Conservation (phyloP, 768 basidiomycete genomes). For the Panellus pusillus region DNA sequence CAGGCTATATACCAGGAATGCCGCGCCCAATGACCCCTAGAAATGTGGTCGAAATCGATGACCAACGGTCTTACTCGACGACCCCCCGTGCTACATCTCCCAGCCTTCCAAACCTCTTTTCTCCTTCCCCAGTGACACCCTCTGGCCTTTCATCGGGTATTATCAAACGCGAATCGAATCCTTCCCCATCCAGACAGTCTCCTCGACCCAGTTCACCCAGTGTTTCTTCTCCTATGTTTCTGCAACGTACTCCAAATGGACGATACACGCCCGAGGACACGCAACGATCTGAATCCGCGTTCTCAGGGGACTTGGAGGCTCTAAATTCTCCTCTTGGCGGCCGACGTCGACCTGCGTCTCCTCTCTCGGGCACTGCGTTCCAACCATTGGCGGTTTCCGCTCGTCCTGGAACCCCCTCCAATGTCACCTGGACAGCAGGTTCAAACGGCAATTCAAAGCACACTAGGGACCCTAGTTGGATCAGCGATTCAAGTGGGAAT, state of each 20-base stretch:
- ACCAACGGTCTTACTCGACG: constrained; percentile 67
- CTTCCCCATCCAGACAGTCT: constrained; percentile 47
- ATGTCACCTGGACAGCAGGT: constrained; percentile 65
- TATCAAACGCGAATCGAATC: constrained; percentile 55
- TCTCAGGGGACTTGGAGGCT: constrained; percentile 45
- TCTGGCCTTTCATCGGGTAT: constrained; percentile 39
- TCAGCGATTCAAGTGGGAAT: constrained; percentile 35
- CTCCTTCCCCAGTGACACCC: constrained; percentile 35
- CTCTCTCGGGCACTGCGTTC: constrained; percentile 59
- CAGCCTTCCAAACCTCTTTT: constrained; percentile 36
- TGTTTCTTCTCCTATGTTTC: constrained; percentile 46
- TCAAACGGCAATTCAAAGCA: constrained; percentile 39
- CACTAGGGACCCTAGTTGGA: constrained; percentile 61
- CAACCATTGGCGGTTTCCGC: constrained; percentile 65
- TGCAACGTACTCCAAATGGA: constrained; percentile 63
- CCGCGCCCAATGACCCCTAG: constrained; percentile 89
- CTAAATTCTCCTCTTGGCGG: constrained; percentile 53
- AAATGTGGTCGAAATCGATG: constrained; percentile 66
- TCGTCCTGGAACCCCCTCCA: constrained; percentile 68
- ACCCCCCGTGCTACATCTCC: constrained; percentile 82
- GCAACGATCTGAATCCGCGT: constrained; percentile 34
- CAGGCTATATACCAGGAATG: constrained; percentile 90
- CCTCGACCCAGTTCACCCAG: constrained; percentile 51
- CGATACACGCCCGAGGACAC: constrained; percentile 62
- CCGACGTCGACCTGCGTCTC: constrained; percentile 71